Evolutionary conservation across 805 yeast genomes (phyloP).

Genomic region (Ogataea sp.): DNA sequence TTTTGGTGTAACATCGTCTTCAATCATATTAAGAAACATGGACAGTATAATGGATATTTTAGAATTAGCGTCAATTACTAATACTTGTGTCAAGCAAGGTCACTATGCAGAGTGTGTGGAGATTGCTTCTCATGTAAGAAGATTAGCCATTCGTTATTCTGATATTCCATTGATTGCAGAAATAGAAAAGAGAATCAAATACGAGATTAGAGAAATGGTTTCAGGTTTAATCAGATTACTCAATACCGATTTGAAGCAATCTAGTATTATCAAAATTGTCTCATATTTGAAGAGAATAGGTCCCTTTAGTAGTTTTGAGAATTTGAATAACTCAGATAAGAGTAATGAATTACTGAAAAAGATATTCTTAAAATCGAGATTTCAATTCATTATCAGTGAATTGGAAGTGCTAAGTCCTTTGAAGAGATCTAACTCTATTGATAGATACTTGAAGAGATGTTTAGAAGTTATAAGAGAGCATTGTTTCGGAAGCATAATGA

Average conservation of each 20-base stretch:
- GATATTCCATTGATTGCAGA: slow-evolving; percentile 41
- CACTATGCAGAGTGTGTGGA: slow-evolving; percentile 88
- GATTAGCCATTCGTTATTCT: slow-evolving; percentile 65
- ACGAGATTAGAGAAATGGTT: slow-evolving; percentile 54
- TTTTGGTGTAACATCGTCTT: slow-evolving; percentile 12
- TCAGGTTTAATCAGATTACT: slow-evolving; percentile 60
- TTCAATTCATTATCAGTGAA: slow-evolving; percentile 57
- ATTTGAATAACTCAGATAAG: slow-evolving; percentile 1
- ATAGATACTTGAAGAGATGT: slow-evolving; percentile 65
- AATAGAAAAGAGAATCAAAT: slow-evolving; percentile 42
- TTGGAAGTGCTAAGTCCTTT: slow-evolving; percentile 50
- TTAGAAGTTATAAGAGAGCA: slow-evolving; percentile 83
- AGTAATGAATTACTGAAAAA: slow-evolving; percentile 32
- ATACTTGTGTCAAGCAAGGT: slow-evolving; percentile 79
- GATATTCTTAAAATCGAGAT: slow-evolving; percentile 61
- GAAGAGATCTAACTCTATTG: slow-evolving; percentile 39
- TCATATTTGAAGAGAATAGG: slow-evolving; percentile 67
- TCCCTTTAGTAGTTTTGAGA: slow-evolving; percentile 28
- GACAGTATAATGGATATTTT: slow-evolving; percentile 69
- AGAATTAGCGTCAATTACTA: slow-evolving; percentile 76
- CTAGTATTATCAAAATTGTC: slow-evolving; percentile 70
- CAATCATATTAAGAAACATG: slow-evolving; percentile 47
- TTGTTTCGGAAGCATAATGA: slow-evolving; percentile 63
- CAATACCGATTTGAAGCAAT: slow-evolving; percentile 69
- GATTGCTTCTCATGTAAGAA: slow-evolving; percentile 62